Percentiles rank a stretch among this genome's conserved stretches.
Evolutionary conservation across 495 filamentous ascomycete genomes (phyloP).

Genomic region (Podospora pseudopauciseta): DNA sequence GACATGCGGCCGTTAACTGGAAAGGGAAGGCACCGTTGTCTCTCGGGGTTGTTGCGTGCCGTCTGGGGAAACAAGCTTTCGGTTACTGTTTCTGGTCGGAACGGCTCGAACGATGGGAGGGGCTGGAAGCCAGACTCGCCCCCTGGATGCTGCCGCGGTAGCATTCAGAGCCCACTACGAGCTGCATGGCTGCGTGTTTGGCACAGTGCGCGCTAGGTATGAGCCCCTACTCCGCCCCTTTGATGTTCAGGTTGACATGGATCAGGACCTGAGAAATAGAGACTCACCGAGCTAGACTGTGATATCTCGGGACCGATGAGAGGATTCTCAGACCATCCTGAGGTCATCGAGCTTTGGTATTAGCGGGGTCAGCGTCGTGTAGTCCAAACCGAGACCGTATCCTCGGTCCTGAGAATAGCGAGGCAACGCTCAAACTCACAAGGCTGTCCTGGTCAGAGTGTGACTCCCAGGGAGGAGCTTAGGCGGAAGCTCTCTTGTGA

Average conservation of each 20-base stretch:
- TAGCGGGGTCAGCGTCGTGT: background rate
- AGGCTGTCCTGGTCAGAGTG: background rate
- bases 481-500: background rate
- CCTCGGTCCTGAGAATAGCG: too few species aligned
- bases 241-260: background rate
- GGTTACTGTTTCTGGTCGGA: background rate
- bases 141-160: background rate
- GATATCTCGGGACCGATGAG: background rate
- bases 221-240: background rate
- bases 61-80: background rate
- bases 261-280: background rate
- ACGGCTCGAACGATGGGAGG: background rate
- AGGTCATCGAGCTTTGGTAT: background rate
- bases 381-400: background rate
- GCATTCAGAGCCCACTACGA: background rate
- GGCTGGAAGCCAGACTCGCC: background rate
- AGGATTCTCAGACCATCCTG: background rate
- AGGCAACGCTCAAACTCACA: background rate
- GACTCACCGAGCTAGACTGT: background rate
- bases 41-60: background rate
- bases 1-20: background rate
- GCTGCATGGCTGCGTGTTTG: background rate
- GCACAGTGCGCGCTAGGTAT: background rate
- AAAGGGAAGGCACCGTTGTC: background rate
- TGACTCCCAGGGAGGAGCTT: background rate